A percentile compares a stretch with the other conserved stretches of the same genome.
Evolutionary conservation across 164 flowering plant genomes (phyloP).

Genomic region (Magnolia sinica): DNA sequence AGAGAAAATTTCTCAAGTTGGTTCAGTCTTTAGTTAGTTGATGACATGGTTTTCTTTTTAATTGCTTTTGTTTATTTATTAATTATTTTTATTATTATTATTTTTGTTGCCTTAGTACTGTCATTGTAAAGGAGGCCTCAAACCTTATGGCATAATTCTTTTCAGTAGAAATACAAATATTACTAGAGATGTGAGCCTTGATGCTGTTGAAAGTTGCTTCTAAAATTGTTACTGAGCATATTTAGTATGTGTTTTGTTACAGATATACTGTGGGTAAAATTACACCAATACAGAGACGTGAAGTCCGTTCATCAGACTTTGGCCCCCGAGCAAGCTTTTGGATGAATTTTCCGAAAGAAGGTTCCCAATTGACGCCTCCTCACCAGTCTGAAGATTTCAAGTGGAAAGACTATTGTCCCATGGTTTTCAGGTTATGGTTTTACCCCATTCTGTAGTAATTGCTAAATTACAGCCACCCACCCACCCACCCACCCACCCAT

Average conservation of each 20-base stretch:
- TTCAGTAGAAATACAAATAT: neutral
- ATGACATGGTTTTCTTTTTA: neutral
- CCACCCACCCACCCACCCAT: neutral
- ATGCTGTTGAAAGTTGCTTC: neutral
- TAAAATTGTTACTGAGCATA: neutral
- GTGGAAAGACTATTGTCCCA: conserved; percentile 99
- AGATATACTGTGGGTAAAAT: conserved; percentile 99
- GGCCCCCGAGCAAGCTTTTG: conserved; percentile 96
- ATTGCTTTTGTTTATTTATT: neutral
- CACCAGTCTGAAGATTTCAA: conserved; percentile 89
- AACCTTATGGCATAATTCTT: neutral
- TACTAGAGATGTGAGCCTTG: neutral
- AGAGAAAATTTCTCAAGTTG: neutral
- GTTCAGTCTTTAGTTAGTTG: neutral
- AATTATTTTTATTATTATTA: too few relatives aligned
- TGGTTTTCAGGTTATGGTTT: conserved; percentile 90
- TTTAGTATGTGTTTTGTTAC: conserved; percentile 4
- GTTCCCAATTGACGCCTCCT: conserved; percentile 87
- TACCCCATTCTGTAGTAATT: neutral
- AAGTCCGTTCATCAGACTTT: conserved; percentile 84
- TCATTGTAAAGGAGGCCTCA: neutral
- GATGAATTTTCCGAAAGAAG: conserved; percentile 94
- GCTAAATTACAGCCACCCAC: neutral
- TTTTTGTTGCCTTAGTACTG: too few relatives aligned
- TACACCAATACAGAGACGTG: conserved; percentile 92